phyloP scores from a whole-genome alignment of 2,329 filamentous ascomycete species.

The Talaromyces islandicus region DNA sequence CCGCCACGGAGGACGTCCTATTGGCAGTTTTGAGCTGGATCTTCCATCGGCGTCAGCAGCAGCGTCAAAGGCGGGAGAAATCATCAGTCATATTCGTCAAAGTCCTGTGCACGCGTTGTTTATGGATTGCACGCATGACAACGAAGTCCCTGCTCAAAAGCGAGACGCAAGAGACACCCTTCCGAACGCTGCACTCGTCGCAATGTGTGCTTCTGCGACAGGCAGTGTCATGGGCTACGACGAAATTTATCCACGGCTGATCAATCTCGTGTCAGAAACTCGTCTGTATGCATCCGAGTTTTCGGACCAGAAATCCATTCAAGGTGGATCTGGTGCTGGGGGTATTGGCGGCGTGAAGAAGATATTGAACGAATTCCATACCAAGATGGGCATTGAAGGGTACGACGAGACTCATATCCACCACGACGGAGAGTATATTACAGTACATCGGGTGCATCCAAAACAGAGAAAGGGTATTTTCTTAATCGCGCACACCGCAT shows the following conservation, averaged over 20 bases:
- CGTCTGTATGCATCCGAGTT: conserved; percentile 74
- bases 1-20: conserved; percentile 84
- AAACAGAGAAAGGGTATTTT: conserved; percentile 91
- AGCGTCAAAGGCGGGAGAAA: conserved; percentile 44
- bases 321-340: conserved; percentile 62
- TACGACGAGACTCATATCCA: conserved; percentile 96
- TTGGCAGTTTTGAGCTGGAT: conserved; percentile 95
- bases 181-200: conserved; percentile 86
- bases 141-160: conserved; percentile 92
- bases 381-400: conserved; percentile 87
- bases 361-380: conserved; percentile 89
- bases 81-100: conserved; percentile 76
- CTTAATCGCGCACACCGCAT: conserved; percentile 91
- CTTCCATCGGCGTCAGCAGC: conserved; percentile 59
- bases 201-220: conserved; percentile 90
- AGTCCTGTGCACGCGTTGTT: conserved; percentile 88
- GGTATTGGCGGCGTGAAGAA: conserved; percentile 91
- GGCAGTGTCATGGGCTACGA: conserved; percentile 98
- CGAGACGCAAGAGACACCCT: conserved; percentile 89
- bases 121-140: conserved; percentile 99
- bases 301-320: conserved; percentile 49
- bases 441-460: conserved; percentile 90
- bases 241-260: conserved; percentile 85
- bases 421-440: conserved; percentile 93
- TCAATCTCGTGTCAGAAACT: conserved; percentile 90